These are phyloP conservation scores for Melanogaster broomeanus DNA, from an alignment of 768 basidiomycete species.

Conservation along the genomic window DNA sequence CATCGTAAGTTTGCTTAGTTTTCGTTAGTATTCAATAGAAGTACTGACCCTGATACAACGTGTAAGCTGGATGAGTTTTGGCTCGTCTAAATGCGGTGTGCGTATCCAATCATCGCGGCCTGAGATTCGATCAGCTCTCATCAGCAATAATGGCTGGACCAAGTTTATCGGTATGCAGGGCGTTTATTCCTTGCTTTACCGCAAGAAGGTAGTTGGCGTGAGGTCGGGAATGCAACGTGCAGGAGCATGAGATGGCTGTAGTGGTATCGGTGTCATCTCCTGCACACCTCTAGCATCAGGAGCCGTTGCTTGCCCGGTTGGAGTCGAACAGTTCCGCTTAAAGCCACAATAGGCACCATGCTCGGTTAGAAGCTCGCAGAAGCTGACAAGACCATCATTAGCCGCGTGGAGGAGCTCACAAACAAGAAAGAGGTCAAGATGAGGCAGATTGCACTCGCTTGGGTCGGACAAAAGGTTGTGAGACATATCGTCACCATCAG, in stretches of 20 bases:
- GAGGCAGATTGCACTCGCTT: slow-evolving; percentile 48
- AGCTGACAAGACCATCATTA: slow-evolving; percentile 37
- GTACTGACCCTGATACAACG: background rate
- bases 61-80: slow-evolving; percentile 31
- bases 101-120: slow-evolving; percentile 3
- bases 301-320: slow-evolving; percentile 39
- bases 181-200: slow-evolving; percentile 54
- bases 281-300: slow-evolving; percentile 48
- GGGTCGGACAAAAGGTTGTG: slow-evolving; percentile 41
- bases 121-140: background rate
- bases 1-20: slow-evolving; percentile 19
- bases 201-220: slow-evolving; percentile 43
- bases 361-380: slow-evolving; percentile 28
- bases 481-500: slow-evolving; percentile 47
- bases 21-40: background rate
- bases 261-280: slow-evolving; percentile 55
- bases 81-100: slow-evolving; percentile 27
- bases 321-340: slow-evolving; percentile 22
- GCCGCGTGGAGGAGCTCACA: slow-evolving; percentile 43
- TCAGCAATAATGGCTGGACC: slow-evolving; percentile 45
- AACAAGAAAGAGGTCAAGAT: slow-evolving; percentile 41
- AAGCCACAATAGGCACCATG: slow-evolving; percentile 14
- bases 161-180: slow-evolving; percentile 59
- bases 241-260: slow-evolving; percentile 53
- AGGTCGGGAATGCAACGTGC: background rate